phyloP scores from a whole-genome alignment of 148 eudicot species.

The Camellia japonica region DNA sequence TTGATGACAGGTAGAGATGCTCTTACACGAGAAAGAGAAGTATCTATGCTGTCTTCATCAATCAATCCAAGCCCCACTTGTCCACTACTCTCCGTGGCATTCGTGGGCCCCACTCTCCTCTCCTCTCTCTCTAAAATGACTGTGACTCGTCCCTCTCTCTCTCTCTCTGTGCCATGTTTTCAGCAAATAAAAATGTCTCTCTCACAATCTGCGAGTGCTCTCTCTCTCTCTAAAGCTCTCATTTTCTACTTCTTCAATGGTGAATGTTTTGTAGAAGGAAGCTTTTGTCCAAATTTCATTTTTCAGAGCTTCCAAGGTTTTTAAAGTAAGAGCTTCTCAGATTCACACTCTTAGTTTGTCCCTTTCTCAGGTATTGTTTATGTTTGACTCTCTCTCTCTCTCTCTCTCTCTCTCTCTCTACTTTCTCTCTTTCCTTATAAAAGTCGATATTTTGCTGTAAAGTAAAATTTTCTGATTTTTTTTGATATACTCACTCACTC shows the following conservation, averaged over 20 bases:
- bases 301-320: background rate
- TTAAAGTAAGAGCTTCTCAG: constrained; percentile 11
- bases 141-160: background rate
- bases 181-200: background rate
- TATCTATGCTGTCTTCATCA: constrained; percentile 12
- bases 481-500: background rate
- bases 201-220: background rate
- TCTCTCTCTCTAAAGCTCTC: no score
- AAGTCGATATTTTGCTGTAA: constrained; percentile 11
- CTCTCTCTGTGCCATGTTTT: background rate
- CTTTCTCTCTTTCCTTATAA: background rate
- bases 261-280: background rate
- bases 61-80: background rate
- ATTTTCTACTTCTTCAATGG: background rate
- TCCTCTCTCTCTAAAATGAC: background rate
- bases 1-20: no score
- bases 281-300: background rate
- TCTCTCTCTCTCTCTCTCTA: background rate
- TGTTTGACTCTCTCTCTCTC: background rate
- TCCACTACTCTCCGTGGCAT: background rate
- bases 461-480: constrained; percentile 7
- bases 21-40: background rate
- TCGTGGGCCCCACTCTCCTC: constrained; percentile 2
- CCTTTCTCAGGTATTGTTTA: no score
- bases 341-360: background rate